Base-by-base conservation (phyloP, 2,329 filamentous ascomycete genomes). In the Tricladium varicosporioides region DNA sequence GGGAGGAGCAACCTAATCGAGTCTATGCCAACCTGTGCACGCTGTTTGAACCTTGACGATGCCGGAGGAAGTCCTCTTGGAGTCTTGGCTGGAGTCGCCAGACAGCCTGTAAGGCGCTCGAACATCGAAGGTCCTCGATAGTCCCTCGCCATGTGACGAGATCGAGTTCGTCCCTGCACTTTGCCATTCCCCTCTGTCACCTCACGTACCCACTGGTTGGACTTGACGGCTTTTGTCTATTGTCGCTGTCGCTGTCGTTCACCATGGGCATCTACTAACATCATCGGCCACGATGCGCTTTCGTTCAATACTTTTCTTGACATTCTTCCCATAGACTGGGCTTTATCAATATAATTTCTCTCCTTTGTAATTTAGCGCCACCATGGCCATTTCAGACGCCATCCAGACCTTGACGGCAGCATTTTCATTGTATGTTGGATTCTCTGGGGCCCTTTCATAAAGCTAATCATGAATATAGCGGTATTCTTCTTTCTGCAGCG, bases 391-490 rank as follows among this genome's bases (percentile, higher is more conserved):
- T 49, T 60, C 69, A 19, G 65, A 66, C 63, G 53, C 63, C 40
- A 59, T 68, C 33, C 70, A 71, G 63, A 65, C 66, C 19, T 60
- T 71, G 56, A 58, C 60, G 52, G 68, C 69, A 50, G 69, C 69
- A 15, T 72, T 71, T 60, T 66, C 67, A 51, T 71, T 71, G 70
- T 72, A 11, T 59, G 65, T 67, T n/a, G 27, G 50, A 27, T 33
- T 4, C 7, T 27, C 22, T 27, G 22, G 22, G 42, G 44, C 33
- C 18, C 48, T 31, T 31, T 49, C 10, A 36, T 14, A 27, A 27
- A 56, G 43, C 63, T 68, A 60, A 68, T 51, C 40, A 27, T 31
- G 22, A 51, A 3, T 51, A 44, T 51, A 71, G 70, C 66, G 70
- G 70, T 48, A 68, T 69, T 48, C 54, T 72, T 56, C 61, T 71